Evolutionary conservation across 2,329 filamentous ascomycete species (phyloP).

Genomic region (Chlorencoelia australis): DNA sequence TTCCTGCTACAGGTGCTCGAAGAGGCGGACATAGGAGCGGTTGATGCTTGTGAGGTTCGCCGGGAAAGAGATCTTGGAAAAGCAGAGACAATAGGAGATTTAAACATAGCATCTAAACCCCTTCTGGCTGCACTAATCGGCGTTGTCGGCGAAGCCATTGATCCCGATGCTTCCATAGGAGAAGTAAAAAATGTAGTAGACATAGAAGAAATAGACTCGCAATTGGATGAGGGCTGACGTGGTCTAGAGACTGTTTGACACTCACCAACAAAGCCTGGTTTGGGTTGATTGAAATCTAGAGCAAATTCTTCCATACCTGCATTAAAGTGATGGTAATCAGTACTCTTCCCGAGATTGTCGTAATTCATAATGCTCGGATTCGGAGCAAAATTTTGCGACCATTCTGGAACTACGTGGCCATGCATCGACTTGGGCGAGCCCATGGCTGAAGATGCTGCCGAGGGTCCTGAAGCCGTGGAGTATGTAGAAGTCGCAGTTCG

Average conservation of each 20-base stretch:
- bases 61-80: constrained; percentile 25
- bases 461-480: constrained; percentile 26
- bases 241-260: constrained; percentile 29
- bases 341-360: constrained; percentile 19
- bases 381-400: constrained; percentile 22
- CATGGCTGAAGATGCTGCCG: constrained; percentile 25
- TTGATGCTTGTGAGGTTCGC: constrained; percentile 19
- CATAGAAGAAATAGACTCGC: constrained; percentile 20
- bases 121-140: constrained; percentile 17
- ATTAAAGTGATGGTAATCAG: constrained; percentile 23
- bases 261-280: constrained; percentile 36
- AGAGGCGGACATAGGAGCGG: constrained; percentile 14
- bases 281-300: constrained; percentile 30
- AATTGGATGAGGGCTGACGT: constrained; percentile 21
- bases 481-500: constrained; percentile 23
- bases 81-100: constrained; percentile 28
- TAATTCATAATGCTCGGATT: constrained; percentile 25
- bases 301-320: constrained; percentile 29
- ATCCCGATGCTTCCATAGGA: constrained; percentile 14
- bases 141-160: constrained; percentile 22
- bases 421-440: constrained; percentile 26
- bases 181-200: constrained; percentile 21
- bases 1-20: constrained; percentile 15
- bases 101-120: constrained; percentile 23
- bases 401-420: constrained; percentile 22